These are phyloP conservation scores for Santalum album DNA, from an alignment of 164 flowering plant genomes.

Conservation along the genomic window DNA sequence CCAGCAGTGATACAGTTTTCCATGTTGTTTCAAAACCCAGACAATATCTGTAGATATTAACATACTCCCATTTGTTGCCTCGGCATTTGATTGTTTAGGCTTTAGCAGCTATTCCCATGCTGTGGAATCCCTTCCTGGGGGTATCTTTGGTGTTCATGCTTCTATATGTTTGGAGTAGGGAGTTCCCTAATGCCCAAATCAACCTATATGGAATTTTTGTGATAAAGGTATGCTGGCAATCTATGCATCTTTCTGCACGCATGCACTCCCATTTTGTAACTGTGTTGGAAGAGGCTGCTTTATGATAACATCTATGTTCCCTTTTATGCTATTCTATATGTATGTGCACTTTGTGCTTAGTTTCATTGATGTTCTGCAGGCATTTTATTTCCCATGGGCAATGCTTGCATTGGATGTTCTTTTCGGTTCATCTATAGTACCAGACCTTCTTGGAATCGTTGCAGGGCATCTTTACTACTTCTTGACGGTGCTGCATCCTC, in stretches of 20 bases:
- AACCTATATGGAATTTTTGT: conserved; percentile 68
- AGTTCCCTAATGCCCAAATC: conserved; percentile 70
- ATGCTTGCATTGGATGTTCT: conserved; percentile 92
- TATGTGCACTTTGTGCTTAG: too few relatives aligned
- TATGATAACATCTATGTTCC: too few relatives aligned
- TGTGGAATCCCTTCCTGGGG: conserved; percentile 46
- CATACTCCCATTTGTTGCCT: background rate
- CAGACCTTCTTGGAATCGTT: conserved; percentile 80
- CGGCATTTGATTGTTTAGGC: background rate
- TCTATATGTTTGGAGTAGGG: conserved; percentile 84
- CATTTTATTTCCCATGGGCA: conserved; percentile 96
- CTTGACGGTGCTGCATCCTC: conserved; percentile 85
- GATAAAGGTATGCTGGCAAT: conserved; percentile 33
- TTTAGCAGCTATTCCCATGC: conserved; percentile 39
- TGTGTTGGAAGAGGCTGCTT: too few relatives aligned
- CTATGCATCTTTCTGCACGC: background rate
- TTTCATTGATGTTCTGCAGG: conserved; percentile 34
- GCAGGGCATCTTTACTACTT: conserved; percentile 97
- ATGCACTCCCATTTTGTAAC: too few relatives aligned
- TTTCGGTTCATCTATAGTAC: conserved; percentile 70
- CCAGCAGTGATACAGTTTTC: background rate
- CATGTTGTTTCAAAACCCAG: background rate
- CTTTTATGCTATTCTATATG: too few relatives aligned
- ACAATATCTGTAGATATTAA: background rate
- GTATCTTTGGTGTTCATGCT: conserved; percentile 83